These are phyloP conservation scores for Luzula sylvatica DNA, from an alignment of 176 grass and related monocot species.

Conservation along the genomic window DNA sequence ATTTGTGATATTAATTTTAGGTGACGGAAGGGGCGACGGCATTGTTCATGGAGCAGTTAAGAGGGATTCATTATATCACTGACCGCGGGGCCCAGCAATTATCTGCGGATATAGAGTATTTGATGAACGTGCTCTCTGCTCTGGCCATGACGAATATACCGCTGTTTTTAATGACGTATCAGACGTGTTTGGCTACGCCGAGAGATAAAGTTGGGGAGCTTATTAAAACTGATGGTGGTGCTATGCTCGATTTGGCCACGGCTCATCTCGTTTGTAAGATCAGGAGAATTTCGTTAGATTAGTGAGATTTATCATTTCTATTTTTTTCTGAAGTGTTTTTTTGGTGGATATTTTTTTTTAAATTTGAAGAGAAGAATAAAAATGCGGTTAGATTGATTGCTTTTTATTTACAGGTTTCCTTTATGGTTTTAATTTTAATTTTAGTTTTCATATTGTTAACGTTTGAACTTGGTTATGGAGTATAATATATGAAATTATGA, in stretches of 20 bases:
- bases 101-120: conserved; percentile 80
- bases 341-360: too few relatives aligned
- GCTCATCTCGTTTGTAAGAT: conserved; percentile 88
- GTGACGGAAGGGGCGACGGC: conserved; percentile 76
- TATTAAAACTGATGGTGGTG: conserved; percentile 48
- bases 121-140: conserved; percentile 81
- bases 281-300: conserved; percentile 58
- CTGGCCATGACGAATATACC: conserved; percentile 80
- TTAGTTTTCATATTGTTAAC: too few relatives aligned
- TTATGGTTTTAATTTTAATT: too few relatives aligned
- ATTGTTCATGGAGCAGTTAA: conserved; percentile 90
- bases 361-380: background rate
- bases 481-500: too few relatives aligned
- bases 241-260: conserved; percentile 71
- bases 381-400: too few relatives aligned
- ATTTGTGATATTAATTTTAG: conserved; percentile 29
- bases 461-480: too few relatives aligned
- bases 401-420: too few relatives aligned
- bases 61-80: conserved; percentile 75
- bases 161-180: conserved; percentile 64
- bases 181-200: conserved; percentile 55
- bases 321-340: too few relatives aligned
- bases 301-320: background rate
- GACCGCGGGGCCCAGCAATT: conserved; percentile 78
- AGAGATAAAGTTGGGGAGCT: conserved; percentile 56